Conservation (phyloP, 2,329 filamentous ascomycete genomes). For the Colletotrichum higginsianum region DNA sequence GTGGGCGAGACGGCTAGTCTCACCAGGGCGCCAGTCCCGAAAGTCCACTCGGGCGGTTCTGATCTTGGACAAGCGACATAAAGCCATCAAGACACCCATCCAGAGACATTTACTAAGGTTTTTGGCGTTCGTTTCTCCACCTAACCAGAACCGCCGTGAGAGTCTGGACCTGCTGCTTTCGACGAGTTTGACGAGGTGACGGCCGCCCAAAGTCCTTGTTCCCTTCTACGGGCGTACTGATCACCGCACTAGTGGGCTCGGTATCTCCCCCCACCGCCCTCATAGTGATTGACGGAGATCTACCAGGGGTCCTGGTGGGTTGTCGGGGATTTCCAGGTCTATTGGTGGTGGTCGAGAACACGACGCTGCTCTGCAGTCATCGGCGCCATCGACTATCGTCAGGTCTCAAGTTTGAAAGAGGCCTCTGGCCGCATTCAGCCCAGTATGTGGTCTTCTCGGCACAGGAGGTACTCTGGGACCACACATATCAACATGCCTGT, state of each 20-base stretch:
- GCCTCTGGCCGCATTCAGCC: slow-evolving; percentile 34
- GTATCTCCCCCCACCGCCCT: slow-evolving; percentile 14
- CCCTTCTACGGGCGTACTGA: slow-evolving; percentile 28
- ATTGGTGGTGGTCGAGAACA: slow-evolving; percentile 21
- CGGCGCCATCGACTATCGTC: slow-evolving; percentile 23
- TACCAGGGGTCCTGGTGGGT: slow-evolving; percentile 1
- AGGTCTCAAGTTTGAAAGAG: background rate
- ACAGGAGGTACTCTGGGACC: slow-evolving; percentile 1
- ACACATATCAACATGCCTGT: slow-evolving; percentile 32
- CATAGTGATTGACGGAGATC: slow-evolving; percentile 25
- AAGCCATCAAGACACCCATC: slow-evolving; percentile 35
- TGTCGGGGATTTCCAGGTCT: slow-evolving; percentile 4
- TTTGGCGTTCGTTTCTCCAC: slow-evolving; percentile 22
- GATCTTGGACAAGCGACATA: slow-evolving; percentile 35
- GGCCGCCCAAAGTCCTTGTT: slow-evolving; percentile 27
- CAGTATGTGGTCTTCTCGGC: slow-evolving; percentile 4
- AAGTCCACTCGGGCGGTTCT: slow-evolving; percentile 19
- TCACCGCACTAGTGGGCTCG: slow-evolving; percentile 8
- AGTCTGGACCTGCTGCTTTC: slow-evolving; percentile 29
- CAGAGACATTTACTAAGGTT: slow-evolving; percentile 34
- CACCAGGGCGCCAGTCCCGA: slow-evolving; percentile 25
- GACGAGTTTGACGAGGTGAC: slow-evolving; percentile 20
- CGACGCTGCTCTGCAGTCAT: slow-evolving; percentile 25
- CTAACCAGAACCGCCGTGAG: slow-evolving; percentile 13
- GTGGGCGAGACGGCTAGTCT: slow-evolving; percentile 22